Evolutionary conservation across 2,329 filamentous ascomycete genomes (phyloP).

Genomic region (Pseudogymnoascus sp.): DNA sequence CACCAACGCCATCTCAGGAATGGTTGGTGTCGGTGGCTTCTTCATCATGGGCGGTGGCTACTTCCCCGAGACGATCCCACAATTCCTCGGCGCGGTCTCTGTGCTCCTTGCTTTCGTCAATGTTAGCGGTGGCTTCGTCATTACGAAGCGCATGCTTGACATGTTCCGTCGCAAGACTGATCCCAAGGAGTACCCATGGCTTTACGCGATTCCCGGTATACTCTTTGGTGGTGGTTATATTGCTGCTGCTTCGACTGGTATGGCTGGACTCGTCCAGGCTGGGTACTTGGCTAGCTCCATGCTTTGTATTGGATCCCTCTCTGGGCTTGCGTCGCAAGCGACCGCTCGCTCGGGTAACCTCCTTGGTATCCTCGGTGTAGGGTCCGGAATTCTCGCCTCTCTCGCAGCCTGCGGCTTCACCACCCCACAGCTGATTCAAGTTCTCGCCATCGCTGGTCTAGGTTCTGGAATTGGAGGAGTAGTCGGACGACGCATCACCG

Average conservation of each 20-base stretch:
- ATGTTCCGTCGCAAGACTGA: slow-evolving; percentile 81
- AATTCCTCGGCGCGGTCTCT: slow-evolving; percentile 67
- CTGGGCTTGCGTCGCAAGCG: slow-evolving; percentile 69
- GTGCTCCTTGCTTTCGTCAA: slow-evolving; percentile 84
- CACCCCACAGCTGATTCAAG: slow-evolving; percentile 69
- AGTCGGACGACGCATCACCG: slow-evolving; percentile 79
- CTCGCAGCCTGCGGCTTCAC: slow-evolving; percentile 74
- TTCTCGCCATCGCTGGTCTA: slow-evolving; percentile 63
- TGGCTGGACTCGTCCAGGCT: slow-evolving; percentile 76
- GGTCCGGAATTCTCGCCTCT: slow-evolving; percentile 74
- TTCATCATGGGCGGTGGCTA: slow-evolving; percentile 83
- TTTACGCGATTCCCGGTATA: slow-evolving; percentile 69
- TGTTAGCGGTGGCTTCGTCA: slow-evolving; percentile 79
- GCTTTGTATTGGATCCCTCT: slow-evolving; percentile 74
- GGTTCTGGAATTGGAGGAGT: slow-evolving; percentile 52
- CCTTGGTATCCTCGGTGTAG: slow-evolving; percentile 77
- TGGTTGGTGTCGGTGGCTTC: slow-evolving; percentile 82
- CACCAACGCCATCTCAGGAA: slow-evolving; percentile 81
- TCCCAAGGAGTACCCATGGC: slow-evolving; percentile 79
- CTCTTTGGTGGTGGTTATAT: slow-evolving; percentile 76
- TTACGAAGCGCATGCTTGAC: slow-evolving; percentile 88
- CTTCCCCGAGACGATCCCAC: slow-evolving; percentile 68
- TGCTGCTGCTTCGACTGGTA: slow-evolving; percentile 70
- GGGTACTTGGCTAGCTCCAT: slow-evolving; percentile 80
- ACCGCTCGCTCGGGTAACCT: slow-evolving; percentile 81